Base-by-base conservation (phyloP, 108 stramenopile genomes). In the Fistulifera pelliculosa region DNA sequence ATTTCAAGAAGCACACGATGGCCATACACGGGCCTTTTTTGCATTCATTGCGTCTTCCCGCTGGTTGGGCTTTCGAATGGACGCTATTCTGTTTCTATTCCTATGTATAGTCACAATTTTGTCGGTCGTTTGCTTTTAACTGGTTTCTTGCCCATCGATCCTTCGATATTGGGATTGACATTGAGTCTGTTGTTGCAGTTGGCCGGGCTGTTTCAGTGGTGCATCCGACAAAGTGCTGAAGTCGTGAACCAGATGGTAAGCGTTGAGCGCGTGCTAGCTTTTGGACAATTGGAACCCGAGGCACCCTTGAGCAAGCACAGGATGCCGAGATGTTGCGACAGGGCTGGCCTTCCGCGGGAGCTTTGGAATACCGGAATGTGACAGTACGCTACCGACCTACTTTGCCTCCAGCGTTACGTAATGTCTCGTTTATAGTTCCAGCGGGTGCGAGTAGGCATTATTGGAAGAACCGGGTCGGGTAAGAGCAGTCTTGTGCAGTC, bases 61-160 rank as follows among this genome's bases (percentile, higher is more conserved):
- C 24, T 98, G 97, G 97, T 60, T 98, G 49, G 97, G 91, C 0
- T 82, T 89, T 58, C 64, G 87, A 40, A 84, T 98, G 83, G 94
- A 97, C 65, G 35, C 78, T 1, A 56, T 93, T 17, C 69, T 76
- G 62, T 81, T 85, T 47, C 39, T 82, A 27, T 70, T 93, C 57
- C 50, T 83, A 23, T 45, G 79, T 5, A 56, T 80, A 6, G 80
- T 82, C 15, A 75, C 72, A 42, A 85, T 92, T 64, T 60, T 94
- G 21, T 74, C 86, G 4, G 95, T 94, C 2, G 26, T 87, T 17
- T 75, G 81, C 41, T 68, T 74, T 26, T 15, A n/a, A 47, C 66
- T 59, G 54, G 48, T 1, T 81, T 76, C 77, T 65, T 88, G 27
- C 43, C 59, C 25, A 70, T 95, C 11, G 83, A 88, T 45, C 87